Evolutionary conservation across 352 stramenopile species (phyloP), one percentile per base, ranked within the genome.

Genomic region (Pythium periplocum): DNA sequence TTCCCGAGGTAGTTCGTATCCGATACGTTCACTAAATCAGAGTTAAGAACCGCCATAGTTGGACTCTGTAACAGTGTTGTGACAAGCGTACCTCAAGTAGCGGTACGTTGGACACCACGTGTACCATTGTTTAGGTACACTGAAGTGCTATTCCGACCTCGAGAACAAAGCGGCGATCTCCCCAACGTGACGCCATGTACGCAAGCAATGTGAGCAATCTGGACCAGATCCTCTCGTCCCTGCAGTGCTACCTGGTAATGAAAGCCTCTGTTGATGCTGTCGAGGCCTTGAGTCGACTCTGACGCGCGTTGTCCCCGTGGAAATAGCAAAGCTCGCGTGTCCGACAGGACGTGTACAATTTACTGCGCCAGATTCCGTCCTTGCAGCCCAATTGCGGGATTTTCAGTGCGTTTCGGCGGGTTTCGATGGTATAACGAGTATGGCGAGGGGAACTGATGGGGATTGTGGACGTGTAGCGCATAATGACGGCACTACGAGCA

Each of bases 401-500:
- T 26, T 95, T 91, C 51, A 78, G 83, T 93, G 45, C 12, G 2
- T 34, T 7, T 42, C 12, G 38, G 38, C 38, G 31, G 1, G 36
- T 44, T 35, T 6, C 5, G 11, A 8, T 33, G 17, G 3, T 44
- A 3, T 51, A 10, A 44, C 26, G n/a, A 49, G 6, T 31, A 26
- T 26, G 17, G 17, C 17, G 17, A 0, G 0, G 17, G 17, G 17
- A 26, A 26, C 17, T 26, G 17, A 26, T 26, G 17, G 17, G 17
- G 17, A 26, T 26, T 26, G 17, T 26, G 17, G 17, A 26, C 17
- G 9, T 35, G 42, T 48, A 93, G 83, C 85, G 31, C 81, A 95
- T 42, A 95, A 95, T 51, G 84, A 95, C 64, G 85, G 85, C 41
- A 87, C 78, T 2, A 93, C 83, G 4, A 93, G 85, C 52, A 95